phyloP scores from a whole-genome alignment of 345 rosid genomes.

The Cardamine occulta region DNA sequence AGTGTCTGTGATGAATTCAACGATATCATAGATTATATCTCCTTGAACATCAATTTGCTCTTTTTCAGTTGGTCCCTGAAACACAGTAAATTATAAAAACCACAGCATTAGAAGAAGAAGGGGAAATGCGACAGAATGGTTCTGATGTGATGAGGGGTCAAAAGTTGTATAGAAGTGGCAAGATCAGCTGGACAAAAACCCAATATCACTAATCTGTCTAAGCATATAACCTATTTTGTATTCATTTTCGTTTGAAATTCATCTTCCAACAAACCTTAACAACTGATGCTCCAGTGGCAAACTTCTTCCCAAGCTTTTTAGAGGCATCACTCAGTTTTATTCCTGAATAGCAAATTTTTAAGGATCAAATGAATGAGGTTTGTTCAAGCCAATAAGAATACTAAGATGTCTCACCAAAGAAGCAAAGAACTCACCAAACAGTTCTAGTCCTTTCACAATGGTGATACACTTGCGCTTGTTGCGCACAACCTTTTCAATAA shows the following conservation, averaged over 20 bases:
- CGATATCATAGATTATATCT: slow-evolving; percentile 84
- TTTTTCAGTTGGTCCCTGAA: slow-evolving; percentile 95
- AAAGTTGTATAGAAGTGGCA: background rate
- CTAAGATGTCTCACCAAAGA: background rate
- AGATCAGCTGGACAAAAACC: background rate
- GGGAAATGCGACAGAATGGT: slow-evolving; percentile 3
- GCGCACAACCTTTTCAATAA: slow-evolving; percentile 87
- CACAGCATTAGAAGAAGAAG: slow-evolving; percentile 9
- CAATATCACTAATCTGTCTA: background rate
- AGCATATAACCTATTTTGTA: background rate
- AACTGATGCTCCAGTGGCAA: slow-evolving; percentile 97
- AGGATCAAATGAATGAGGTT: slow-evolving; percentile 24
- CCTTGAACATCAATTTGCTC: slow-evolving; percentile 99
- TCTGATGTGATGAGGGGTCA: background rate
- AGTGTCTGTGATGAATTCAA: slow-evolving; percentile 81
- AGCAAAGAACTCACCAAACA: slow-evolving; percentile 68
- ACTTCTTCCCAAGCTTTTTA: slow-evolving; percentile 94
- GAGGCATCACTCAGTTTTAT: slow-evolving; percentile 93
- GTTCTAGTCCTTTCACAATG: slow-evolving; percentile 87
- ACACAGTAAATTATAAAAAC: slow-evolving; percentile 12
- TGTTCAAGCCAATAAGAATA: slow-evolving; percentile 9
- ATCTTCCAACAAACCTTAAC: slow-evolving; percentile 68
- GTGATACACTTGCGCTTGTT: slow-evolving; percentile 96
- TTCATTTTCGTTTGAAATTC: background rate
- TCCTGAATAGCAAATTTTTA: slow-evolving; percentile 51